Base-by-base conservation (phyloP, 1,284 basidiomycete species). In the Ceratobasidium sp. region DNA sequence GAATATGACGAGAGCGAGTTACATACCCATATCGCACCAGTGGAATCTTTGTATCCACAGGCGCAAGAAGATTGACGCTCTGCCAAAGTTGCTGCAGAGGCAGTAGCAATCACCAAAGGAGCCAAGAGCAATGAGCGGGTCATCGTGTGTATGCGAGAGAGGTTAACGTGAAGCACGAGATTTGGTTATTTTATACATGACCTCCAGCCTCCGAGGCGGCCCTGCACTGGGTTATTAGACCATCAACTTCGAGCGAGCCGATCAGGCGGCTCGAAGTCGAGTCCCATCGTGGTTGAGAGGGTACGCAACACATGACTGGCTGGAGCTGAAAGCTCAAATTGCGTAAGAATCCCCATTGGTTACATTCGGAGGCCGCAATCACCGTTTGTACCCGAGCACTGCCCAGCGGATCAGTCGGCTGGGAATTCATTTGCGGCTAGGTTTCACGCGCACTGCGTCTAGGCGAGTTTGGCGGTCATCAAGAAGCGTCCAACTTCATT, bases 41-140 rank as follows among this genome's bases (percentile, higher is more conserved):
- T 77, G 13, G 76, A 76, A 62, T 79, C 79, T 25, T 77, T 70
- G 64, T 78, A 79, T 13, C 79, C 79, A 56, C 79, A 79, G 6
- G 76, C 69, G 59, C 79, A 79, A 25, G 76, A 40, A n/a, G 77
- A 49, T 52, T 77, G 66, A 37, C 76, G 70, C 22, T 73, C 66
- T 9, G 68, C 22, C 43, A 77, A 34, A 43, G 61, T 61, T 25
- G 68, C 54, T 32, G 56, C 67, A 40, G 67, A 71, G n/a, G 44
- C 40, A 25, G 32, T 34, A 6, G 61, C 44, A n/a, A 54, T 43
- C 5, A 52, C 59, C 40, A 69, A 52, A 52, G 52, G 56, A n/a
- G 46, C 68, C 15, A 77, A 44, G 1, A 52, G 32, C 3, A 73
- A 46, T 22, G 56, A 49, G 44, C 70, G 56, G 40, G 57, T 29